Conservation (phyloP, 1,284 basidiomycete genomes). For the Cutaneotrichosporon mucoides region DNA sequence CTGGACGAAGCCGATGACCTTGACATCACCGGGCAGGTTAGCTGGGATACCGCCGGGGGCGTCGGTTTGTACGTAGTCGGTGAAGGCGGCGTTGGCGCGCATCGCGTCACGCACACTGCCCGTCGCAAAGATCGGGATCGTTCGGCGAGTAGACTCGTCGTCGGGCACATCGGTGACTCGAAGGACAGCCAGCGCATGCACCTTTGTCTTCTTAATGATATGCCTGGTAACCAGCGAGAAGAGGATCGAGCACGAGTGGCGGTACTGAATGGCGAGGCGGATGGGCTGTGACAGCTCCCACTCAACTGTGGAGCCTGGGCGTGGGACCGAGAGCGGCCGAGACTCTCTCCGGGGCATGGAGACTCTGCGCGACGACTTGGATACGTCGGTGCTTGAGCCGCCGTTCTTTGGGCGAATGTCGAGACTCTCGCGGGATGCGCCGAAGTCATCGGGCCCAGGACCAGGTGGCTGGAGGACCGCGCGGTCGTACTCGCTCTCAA, state of each 20-base stretch:
- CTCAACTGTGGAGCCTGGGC: not conserved
- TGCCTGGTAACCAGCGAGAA: constrained; percentile 32
- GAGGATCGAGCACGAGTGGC: constrained; percentile 45
- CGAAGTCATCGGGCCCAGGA: not conserved
- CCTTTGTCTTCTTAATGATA: constrained; percentile 37
- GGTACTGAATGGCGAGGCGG: constrained; percentile 44
- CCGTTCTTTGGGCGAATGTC: too few relatives aligned
- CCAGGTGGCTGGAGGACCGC: not conserved
- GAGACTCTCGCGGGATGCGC: not conserved
- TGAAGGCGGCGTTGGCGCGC: constrained; percentile 8
- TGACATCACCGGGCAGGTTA: not conserved
- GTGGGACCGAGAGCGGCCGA: not conserved
- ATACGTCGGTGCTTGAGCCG: too few relatives aligned
- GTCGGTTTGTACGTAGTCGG: constrained; percentile 8
- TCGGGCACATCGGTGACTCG: constrained; percentile 38
- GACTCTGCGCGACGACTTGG: too few relatives aligned
- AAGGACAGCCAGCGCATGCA: constrained; percentile 34
- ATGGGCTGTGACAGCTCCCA: constrained; percentile 28
- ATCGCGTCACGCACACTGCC: constrained; percentile 29
- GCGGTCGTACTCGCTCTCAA: constrained; percentile 39
- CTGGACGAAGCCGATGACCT: constrained; percentile 32
- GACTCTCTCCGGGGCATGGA: too few relatives aligned
- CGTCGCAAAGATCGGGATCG: constrained; percentile 38
- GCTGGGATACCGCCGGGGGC: too few relatives aligned
- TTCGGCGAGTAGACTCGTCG: constrained; percentile 19